Percentiles rank a stretch among this genome's conserved stretches.
Conservation (phyloP, 164 flowering plant species). For the Macadamia integrifolia region DNA sequence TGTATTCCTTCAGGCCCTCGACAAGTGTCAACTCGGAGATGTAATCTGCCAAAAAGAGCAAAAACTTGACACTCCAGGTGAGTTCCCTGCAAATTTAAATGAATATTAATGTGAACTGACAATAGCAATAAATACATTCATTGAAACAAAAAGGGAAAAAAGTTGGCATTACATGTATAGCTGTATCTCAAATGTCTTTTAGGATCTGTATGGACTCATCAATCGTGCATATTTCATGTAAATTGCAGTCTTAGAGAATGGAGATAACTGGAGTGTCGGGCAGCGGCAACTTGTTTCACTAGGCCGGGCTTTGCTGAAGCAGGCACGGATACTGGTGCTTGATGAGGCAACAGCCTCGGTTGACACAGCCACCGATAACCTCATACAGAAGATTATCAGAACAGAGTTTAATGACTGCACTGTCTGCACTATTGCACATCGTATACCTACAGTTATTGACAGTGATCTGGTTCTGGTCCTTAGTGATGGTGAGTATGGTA, state of each 20-base stretch:
- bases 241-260: conserved; percentile 34
- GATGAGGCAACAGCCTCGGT: conserved; percentile 67
- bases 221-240: neutral
- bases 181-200: neutral
- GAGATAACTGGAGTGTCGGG: conserved; percentile 64
- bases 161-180: neutral
- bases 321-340: conserved; percentile 49
- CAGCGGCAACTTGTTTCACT: conserved; percentile 55
- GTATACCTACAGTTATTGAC: conserved; percentile 59
- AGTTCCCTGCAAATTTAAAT: neutral
- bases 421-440: conserved; percentile 71
- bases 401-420: conserved; percentile 63
- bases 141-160: too few relatives aligned
- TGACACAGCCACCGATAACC: conserved; percentile 48
- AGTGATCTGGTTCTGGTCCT: conserved; percentile 37
- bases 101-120: neutral
- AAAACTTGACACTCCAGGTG: conserved; percentile 71
- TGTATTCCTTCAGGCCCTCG: conserved; percentile 51
- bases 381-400: conserved; percentile 62
- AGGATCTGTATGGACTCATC: neutral
- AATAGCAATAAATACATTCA: neutral
- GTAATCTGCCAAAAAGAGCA: conserved; percentile 52
- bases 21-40: conserved; percentile 69
- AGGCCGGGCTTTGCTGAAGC: conserved; percentile 43
- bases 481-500: conserved; percentile 51